Base-by-base conservation (phyloP, 169 alveolate genomes). In the Babesia divergens region DNA sequence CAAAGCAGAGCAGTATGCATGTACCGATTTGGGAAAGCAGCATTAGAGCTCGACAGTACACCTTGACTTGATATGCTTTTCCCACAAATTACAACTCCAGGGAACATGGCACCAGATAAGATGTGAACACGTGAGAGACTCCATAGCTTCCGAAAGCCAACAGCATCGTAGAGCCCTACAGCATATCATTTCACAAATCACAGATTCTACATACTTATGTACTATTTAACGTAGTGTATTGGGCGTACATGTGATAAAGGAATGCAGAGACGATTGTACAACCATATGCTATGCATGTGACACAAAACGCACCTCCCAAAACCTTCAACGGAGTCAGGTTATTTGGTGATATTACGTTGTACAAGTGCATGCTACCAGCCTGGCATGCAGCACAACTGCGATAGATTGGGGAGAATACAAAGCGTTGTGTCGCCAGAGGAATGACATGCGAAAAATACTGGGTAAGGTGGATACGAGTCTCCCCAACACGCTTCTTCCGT, bases 401-500 rank as follows among this genome's bases (percentile, higher is more conserved):
- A 51, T 58, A 54, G 37, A 80, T 44, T 1, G 88, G 88, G 2
- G 88, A 65, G 58, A 80, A 35, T 22, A 80, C 13, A 6, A 80
- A 50, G 4, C 83, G 56, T 29, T 70, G 83, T 3, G 71, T 28
- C 11, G 88, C 51, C 42, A 70, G 31, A 11, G 88, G 88, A 1
- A 80, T 52, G 22, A 52, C 79, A 60, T 80, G 88, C n/a, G 88
- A 50, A 22, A 70, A 18, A 29, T 70, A 80, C 47, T 69, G 83
- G 1, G 88, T 69, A 14, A 70, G 43, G 28, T 69, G 68, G 34
- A 80, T 28, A 37, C 88, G 74, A 9, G 70, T 16, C 38, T 80
- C 83, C 8, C 76, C 65, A 1, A 80, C 88, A 18, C 88, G 53
- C 32, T 69, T 80, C 64, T 80, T 80, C 31, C 31, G 40, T 28